A percentile compares a stretch with the other conserved stretches of the same genome.
phyloP scores from a whole-genome alignment of 2,329 filamentous ascomycete genomes.

The Gnomoniopsis sp. region DNA sequence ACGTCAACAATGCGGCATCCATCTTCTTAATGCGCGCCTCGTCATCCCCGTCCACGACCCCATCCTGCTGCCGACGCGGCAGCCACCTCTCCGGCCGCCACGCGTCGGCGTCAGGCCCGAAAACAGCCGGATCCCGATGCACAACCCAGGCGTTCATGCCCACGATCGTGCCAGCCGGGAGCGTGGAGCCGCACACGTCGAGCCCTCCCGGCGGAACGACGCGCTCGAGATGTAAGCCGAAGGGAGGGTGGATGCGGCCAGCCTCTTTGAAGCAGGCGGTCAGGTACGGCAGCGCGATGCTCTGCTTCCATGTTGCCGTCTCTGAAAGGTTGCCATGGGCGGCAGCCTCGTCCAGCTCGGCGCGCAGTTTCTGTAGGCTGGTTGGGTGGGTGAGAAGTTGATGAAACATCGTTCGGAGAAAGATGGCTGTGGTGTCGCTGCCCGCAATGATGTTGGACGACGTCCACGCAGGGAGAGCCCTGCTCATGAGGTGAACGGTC shows the following conservation, averaged over 20 bases:
- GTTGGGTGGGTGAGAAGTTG: slow-evolving; percentile 53
- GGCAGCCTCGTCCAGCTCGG: slow-evolving; percentile 50
- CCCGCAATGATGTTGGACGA: slow-evolving; percentile 34
- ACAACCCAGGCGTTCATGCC: slow-evolving; percentile 52
- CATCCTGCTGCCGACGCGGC: slow-evolving; percentile 30
- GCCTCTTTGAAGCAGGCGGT: slow-evolving; percentile 30
- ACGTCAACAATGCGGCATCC: background rate
- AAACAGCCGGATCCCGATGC: slow-evolving; percentile 53
- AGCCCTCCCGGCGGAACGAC: slow-evolving; percentile 22
- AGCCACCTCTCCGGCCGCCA: slow-evolving; percentile 59
- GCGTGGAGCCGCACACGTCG: slow-evolving; percentile 48
- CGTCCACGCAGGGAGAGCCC: background rate
- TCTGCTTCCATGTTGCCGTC: slow-evolving; percentile 42
- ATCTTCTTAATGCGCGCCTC: slow-evolving; percentile 27
- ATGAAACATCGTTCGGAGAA: slow-evolving; percentile 58
- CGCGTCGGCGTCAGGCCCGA: slow-evolving; percentile 51
- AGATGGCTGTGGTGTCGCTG: slow-evolving; percentile 65
- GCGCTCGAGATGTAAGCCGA: slow-evolving; percentile 23
- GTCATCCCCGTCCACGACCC: slow-evolving; percentile 31
- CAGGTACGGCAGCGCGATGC: slow-evolving; percentile 56
- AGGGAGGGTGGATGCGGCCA: slow-evolving; percentile 19
- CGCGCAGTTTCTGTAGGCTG: slow-evolving; percentile 44
- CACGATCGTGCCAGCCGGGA: slow-evolving; percentile 47
- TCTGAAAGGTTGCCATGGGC: slow-evolving; percentile 21
- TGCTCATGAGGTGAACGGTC: background rate